phyloP scores from a whole-genome alignment of 495 filamentous ascomycete species.

The Hapsidospora chrysogenum region DNA sequence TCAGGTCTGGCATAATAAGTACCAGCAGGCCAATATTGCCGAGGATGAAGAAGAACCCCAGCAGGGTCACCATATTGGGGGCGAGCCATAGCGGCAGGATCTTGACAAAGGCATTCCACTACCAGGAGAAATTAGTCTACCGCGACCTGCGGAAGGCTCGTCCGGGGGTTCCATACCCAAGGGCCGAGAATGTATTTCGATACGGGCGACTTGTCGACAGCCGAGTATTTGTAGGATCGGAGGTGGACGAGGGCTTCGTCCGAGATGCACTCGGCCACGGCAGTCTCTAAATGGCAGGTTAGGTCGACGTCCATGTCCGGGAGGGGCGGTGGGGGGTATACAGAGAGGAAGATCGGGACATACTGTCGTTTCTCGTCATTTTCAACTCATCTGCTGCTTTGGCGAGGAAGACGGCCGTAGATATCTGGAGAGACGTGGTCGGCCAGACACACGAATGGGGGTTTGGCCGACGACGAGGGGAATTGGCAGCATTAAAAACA shows the following conservation, averaged over 20 bases:
- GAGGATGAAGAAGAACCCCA: slow-evolving; percentile 90
- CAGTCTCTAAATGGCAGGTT: slow-evolving; percentile 32
- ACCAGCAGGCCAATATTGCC: slow-evolving; percentile 67
- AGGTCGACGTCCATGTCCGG: too few relatives aligned
- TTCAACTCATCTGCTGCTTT: too few relatives aligned
- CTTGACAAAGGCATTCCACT: slow-evolving; percentile 98
- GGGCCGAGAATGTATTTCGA: slow-evolving; percentile 86
- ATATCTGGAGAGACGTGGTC: too few relatives aligned
- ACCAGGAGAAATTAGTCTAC: slow-evolving; percentile 1
- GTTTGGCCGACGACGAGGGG: too few relatives aligned
- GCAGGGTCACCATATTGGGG: slow-evolving; percentile 90
- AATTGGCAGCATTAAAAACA: too few relatives aligned
- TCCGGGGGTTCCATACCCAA: slow-evolving; percentile 54
- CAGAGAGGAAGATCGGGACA: too few relatives aligned
- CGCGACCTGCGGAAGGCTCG: slow-evolving; percentile 1
- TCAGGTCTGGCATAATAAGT: slow-evolving; percentile 76
- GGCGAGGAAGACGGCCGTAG: too few relatives aligned
- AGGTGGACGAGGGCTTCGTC: slow-evolving; percentile 58
- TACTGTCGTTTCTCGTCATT: too few relatives aligned
- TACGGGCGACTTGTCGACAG: slow-evolving; percentile 90
- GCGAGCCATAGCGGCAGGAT: slow-evolving; percentile 89
- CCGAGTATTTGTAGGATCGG: slow-evolving; percentile 90
- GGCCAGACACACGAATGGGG: too few relatives aligned
- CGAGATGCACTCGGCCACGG: slow-evolving; percentile 38
- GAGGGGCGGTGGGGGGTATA: too few relatives aligned